phyloP scores from a whole-genome alignment of 352 stramenopile genomes.

The Thraustochytrium aureum region DNA sequence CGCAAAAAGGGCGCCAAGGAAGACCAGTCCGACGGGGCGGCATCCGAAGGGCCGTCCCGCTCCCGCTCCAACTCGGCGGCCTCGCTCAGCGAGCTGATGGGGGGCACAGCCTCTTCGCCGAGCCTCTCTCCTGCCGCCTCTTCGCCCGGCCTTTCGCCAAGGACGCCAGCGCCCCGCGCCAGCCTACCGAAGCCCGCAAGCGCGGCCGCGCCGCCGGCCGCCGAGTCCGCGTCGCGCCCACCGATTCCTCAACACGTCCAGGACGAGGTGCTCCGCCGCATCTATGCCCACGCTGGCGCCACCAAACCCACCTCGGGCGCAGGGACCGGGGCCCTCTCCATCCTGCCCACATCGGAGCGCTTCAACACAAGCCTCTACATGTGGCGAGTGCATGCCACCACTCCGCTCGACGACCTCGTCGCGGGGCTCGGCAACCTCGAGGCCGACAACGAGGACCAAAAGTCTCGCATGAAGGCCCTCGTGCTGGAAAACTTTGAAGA shows the following conservation, averaged over 20 bases:
- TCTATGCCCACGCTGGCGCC: neutral
- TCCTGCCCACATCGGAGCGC: constrained; percentile 11
- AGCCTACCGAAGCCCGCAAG: neutral
- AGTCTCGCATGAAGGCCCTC: constrained; percentile 4
- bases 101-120: neutral
- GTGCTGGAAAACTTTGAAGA: constrained; percentile 51
- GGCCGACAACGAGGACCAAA: constrained; percentile 39
- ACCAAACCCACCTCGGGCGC: neutral
- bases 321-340: neutral
- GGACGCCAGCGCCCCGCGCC: neutral
- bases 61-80: too few relatives aligned
- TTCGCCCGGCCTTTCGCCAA: neutral
- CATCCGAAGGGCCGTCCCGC: too few relatives aligned
- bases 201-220: neutral
- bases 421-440: constrained; percentile 24
- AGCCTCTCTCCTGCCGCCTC: neutral
- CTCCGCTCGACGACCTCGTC: constrained; percentile 10
- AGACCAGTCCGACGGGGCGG: too few relatives aligned
- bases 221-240: neutral
- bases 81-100: too few relatives aligned
- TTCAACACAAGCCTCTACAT: constrained; percentile 44
- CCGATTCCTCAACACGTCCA: neutral
- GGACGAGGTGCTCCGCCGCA: neutral
- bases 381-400: constrained; percentile 31
- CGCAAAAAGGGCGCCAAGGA: too few relatives aligned